Percentiles rank a stretch among this genome's conserved stretches.
These are phyloP conservation scores for Pichia kudriavzevii DNA, from an alignment of 1,139 yeast genomes.

Conservation along the genomic window DNA sequence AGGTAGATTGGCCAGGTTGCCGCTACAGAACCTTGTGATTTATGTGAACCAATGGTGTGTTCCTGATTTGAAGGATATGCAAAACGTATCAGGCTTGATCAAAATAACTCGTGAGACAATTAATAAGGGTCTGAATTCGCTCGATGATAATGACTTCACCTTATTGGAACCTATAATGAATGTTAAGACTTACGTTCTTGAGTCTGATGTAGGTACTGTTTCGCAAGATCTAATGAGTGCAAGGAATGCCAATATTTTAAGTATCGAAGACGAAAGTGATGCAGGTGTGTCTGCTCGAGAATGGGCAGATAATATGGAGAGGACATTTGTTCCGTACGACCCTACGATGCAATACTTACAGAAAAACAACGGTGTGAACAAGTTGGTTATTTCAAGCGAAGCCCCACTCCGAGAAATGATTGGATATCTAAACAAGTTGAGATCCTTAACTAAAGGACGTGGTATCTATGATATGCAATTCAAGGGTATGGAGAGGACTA, in stretches of 20 bases:
- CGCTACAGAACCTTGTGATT: slow-evolving; percentile 57
- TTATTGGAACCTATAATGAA: slow-evolving; percentile 85
- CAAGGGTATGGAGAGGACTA: slow-evolving; percentile 60
- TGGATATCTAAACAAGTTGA: slow-evolving; percentile 68
- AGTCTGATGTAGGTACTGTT: slow-evolving; percentile 73
- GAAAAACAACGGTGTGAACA: slow-evolving; percentile 22
- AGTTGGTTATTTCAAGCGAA: slow-evolving; percentile 59
- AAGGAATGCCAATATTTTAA: slow-evolving; percentile 59
- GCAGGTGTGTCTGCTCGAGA: slow-evolving; percentile 19
- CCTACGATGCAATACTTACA: slow-evolving; percentile 30
- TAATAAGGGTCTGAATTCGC: slow-evolving; percentile 30
- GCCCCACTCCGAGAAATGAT: slow-evolving; percentile 89
- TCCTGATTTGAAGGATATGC: slow-evolving; percentile 41
- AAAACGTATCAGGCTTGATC: slow-evolving; percentile 33
- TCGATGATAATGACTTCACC: slow-evolving; percentile 33
- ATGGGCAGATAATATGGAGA: slow-evolving; percentile 48
- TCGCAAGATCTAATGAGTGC: slow-evolving; percentile 72
- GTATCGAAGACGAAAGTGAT: slow-evolving; percentile 44
- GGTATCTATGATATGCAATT: slow-evolving; percentile 79
- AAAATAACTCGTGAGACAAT: slow-evolving; percentile 39
- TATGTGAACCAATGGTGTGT: slow-evolving; percentile 44
- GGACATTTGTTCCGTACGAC: slow-evolving; percentile 53
- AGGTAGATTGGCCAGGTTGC: slow-evolving; percentile 58
- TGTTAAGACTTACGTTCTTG: slow-evolving; percentile 58
- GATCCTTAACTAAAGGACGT: slow-evolving; percentile 86